These are phyloP conservation scores for Aspergillus texensis DNA, from an alignment of 2,329 filamentous ascomycete species.

Conservation along the genomic window DNA sequence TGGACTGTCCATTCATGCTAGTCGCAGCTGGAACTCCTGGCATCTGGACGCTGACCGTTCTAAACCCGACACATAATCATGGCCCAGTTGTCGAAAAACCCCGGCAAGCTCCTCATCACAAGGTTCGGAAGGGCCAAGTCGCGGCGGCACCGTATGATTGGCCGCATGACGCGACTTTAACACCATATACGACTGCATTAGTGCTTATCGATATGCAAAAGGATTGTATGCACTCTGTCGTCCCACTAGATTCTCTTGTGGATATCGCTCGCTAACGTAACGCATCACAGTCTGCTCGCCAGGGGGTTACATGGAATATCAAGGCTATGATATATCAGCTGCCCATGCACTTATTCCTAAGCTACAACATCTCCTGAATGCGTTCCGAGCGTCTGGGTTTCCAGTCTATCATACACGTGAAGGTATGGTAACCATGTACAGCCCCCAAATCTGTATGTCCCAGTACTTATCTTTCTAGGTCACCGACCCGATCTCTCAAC, in stretches of 20 bases:
- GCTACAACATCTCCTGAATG: conserved; percentile 41
- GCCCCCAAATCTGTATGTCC: not conserved
- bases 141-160: conserved; percentile 48
- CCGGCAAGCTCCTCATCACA: conserved; percentile 44
- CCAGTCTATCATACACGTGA: conserved; percentile 51
- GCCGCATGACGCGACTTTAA: conserved; percentile 50
- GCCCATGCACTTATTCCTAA: conserved; percentile 45
- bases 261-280: conserved; percentile 11
- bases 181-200: conserved; percentile 49
- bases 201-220: conserved; percentile 54
- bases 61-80: conserved; percentile 48
- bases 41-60: conserved; percentile 47
- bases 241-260: not conserved
- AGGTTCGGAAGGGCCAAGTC: conserved; percentile 48
- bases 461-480: conserved; percentile 32
- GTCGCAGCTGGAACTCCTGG: conserved; percentile 47
- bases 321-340: conserved; percentile 47
- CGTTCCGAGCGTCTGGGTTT: conserved; percentile 44
- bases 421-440: conserved; percentile 32
- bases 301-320: conserved; percentile 49
- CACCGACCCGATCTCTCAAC: conserved; percentile 59
- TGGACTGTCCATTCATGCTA: conserved; percentile 50
- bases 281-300: conserved; percentile 41
- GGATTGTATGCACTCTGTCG: conserved; percentile 41
- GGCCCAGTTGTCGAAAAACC: conserved; percentile 46